phyloP scores from a whole-genome alignment of 2,329 filamentous ascomycete species.

The Clarireedia monteithiana region DNA sequence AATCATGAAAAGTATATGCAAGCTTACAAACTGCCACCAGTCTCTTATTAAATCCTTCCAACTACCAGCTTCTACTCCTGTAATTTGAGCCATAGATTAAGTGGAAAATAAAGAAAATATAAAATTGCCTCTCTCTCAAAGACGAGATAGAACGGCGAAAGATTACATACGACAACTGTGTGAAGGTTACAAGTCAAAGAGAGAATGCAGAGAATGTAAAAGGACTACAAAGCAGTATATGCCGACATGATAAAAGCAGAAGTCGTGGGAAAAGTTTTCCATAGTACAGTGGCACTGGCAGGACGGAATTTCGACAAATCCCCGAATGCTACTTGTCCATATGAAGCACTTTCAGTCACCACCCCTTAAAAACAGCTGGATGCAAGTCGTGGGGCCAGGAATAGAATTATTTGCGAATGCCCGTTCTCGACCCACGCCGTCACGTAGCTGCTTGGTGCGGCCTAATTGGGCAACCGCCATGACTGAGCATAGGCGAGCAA shows the following conservation, averaged over 20 bases:
- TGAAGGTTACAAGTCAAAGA: slow-evolving; percentile 9
- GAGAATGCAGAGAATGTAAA: neutral
- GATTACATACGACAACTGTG: slow-evolving; percentile 1
- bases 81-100: slow-evolving; percentile 18
- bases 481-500: neutral
- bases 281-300: neutral
- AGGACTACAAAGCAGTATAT: neutral
- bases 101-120: slow-evolving; percentile 3
- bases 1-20: neutral
- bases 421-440: neutral
- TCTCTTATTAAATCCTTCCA: slow-evolving; percentile 17
- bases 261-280: neutral
- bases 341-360: neutral
- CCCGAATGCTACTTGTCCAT: neutral
- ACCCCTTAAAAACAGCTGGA: neutral
- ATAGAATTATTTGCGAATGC: slow-evolving; percentile 4
- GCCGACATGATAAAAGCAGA: slow-evolving; percentile 5
- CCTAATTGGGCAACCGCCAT: neutral
- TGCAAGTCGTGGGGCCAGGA: slow-evolving; percentile 1
- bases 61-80: slow-evolving; percentile 20
- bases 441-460: neutral
- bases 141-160: neutral
- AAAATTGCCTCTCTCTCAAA: neutral
- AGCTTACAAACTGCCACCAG: slow-evolving; percentile 24
- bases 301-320: neutral